A percentile compares a stretch with the other conserved stretches of the same genome.
Conservation (phyloP, 805 yeast species). For the Saccharomycopsis amapae region DNA sequence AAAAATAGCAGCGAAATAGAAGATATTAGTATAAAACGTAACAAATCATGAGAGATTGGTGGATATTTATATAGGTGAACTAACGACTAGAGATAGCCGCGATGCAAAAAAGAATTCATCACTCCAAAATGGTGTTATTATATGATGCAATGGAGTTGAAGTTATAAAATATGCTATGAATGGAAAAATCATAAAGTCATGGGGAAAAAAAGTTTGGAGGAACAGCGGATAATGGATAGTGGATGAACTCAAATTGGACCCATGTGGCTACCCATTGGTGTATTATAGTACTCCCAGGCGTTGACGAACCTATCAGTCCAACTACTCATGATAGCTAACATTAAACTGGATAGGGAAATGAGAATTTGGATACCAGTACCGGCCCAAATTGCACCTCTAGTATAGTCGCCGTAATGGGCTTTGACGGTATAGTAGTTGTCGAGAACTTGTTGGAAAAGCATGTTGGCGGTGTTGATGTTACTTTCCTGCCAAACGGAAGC, state of each 20-base stretch:
- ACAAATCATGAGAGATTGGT: no score
- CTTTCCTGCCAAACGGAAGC: conserved; percentile 22
- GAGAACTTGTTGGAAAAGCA: conserved; percentile 12
- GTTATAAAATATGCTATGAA: no score
- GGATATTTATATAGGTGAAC: no score
- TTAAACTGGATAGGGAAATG: conserved; percentile 11
- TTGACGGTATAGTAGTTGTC: conserved; percentile 13
- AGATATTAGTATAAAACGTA: no score
- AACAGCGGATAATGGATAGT: background rate
- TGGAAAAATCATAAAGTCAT: no score
- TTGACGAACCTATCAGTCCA: no score
- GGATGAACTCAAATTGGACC: background rate
- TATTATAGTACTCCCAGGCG: background rate
- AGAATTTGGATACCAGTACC: conserved; percentile 20
- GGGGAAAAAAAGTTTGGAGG: no score
- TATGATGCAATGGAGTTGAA: no score
- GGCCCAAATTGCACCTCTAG: conserved; percentile 20
- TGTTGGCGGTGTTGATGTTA: conserved; percentile 18
- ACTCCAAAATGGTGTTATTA: no score
- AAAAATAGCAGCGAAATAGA: no score
- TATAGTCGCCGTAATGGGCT: conserved; percentile 13
- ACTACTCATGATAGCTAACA: conserved; percentile 1
- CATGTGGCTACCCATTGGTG: background rate
- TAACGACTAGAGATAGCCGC: no score
- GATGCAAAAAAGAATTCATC: no score